A percentile compares a stretch with the other conserved stretches of the same genome.
phyloP scores from a whole-genome alignment of 2,329 filamentous ascomycete genomes.

The Massarina eburnea region DNA sequence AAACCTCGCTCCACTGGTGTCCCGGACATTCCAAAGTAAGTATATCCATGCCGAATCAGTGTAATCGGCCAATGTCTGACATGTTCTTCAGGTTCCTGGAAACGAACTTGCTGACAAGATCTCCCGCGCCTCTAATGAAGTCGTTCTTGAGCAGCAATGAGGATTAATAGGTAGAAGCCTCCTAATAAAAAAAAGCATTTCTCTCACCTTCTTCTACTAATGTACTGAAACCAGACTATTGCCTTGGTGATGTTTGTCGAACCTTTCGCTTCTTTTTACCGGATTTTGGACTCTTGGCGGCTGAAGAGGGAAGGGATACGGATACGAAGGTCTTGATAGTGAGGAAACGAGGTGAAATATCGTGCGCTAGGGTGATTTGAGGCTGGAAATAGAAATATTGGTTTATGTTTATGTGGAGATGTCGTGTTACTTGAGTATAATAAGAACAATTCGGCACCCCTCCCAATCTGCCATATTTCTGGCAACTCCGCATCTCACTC shows the following conservation, averaged over 20 bases:
- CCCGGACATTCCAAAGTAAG: conserved; percentile 14
- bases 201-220: not conserved
- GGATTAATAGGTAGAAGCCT: not conserved
- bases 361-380: not conserved
- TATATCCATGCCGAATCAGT: not conserved
- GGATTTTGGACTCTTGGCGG: not conserved
- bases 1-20: conserved; percentile 10
- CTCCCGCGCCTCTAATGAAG: not conserved
- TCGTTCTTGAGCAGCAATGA: conserved; percentile 1
- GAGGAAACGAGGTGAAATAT: not conserved
- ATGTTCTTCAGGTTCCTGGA: conserved; percentile 11
- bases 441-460: not conserved
- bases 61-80: not conserved
- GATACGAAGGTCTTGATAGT: conserved; percentile 1
- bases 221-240: not conserved
- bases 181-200: too few species aligned
- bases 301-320: conserved; percentile 2
- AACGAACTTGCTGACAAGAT: conserved; percentile 14
- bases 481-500: not conserved
- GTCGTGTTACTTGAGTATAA: not conserved
- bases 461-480: too few species aligned
- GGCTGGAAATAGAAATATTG: not conserved
- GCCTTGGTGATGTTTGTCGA: too few species aligned
- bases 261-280: not conserved
- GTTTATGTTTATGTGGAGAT: not conserved